Base-by-base conservation (phyloP, 2,329 filamentous ascomycete genomes). In the Triangularia verruculosa region DNA sequence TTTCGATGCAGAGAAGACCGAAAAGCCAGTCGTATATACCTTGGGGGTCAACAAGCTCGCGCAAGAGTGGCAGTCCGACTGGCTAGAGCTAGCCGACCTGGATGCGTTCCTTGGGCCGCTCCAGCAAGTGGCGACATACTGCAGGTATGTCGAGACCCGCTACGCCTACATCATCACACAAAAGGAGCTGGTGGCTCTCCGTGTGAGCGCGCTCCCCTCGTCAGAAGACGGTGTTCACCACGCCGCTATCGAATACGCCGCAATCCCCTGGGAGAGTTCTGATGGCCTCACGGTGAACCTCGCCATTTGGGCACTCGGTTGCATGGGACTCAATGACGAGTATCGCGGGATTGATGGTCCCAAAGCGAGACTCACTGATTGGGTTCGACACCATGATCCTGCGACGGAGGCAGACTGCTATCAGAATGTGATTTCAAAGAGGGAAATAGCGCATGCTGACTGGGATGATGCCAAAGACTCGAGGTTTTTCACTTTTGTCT, bases 261-360 rank as follows among this genome's bases (percentile, higher is more conserved):
- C 57, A 5, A 15, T 60, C 7, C 61, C 57, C 6, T 63, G 57
- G 57, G 2, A 2, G 2, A n/a, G n/a, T 8, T 39, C 2, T 24
- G 13, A 25, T 7, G 27, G 27, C 27, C 61, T 63, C 3, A 63
- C 61, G 1, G 25, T 27, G 28, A 56, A 59, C 24, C 34, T 63
- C 28, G 61, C 61, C 6, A 59, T 63, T 25, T 55, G 56, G 56
- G 61, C 57, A 2, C 57, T 63, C 1, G 57, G 51, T 15, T 56
- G 47, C 27, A 60, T 63, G 61, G 61, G 22, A 1, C 55, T 63
- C 57, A 63, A 63, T 32, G 61, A 63, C 32, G 13, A 9, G 3
- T 54, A 63, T 47, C 61, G 61, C 43, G 3, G 28, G 11, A 5
- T 30, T n/a, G n/a, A 15, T 5, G 12, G 11, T 20, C 53, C 57